These are phyloP conservation scores for Picochlorum sp. DNA, from an alignment of 139 green algal species.

Conservation along the genomic window DNA sequence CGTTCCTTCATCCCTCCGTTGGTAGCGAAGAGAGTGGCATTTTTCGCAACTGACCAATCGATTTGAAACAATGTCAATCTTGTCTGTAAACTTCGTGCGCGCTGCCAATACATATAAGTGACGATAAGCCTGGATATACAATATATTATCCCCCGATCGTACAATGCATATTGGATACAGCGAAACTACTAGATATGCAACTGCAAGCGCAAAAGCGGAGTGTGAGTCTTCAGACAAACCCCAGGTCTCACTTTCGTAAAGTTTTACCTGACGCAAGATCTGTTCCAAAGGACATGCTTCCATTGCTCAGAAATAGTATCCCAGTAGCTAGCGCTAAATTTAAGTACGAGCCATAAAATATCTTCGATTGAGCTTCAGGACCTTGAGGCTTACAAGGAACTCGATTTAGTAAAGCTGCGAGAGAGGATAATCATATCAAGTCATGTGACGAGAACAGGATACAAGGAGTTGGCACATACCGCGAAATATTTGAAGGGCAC, in stretches of 20 bases:
- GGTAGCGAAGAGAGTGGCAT: no score
- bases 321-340: slow-evolving; percentile 70
- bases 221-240: neutral
- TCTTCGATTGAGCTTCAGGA: slow-evolving; percentile 38
- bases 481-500: slow-evolving; percentile 73
- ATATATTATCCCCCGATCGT: slow-evolving; percentile 72
- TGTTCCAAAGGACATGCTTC: slow-evolving; percentile 61
- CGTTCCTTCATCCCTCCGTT: no score
- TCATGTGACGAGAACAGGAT: neutral
- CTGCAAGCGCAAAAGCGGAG: slow-evolving; percentile 7
- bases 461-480: slow-evolving; percentile 21
- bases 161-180: slow-evolving; percentile 75
- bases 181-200: slow-evolving; percentile 78
- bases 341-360: slow-evolving; percentile 76
- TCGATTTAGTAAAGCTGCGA: neutral
- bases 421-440: neutral
- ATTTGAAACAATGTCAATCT: neutral
- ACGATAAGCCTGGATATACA: slow-evolving; percentile 84
- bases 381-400: neutral
- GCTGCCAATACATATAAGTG: slow-evolving; percentile 90
- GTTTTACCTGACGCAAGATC: slow-evolving; percentile 31
- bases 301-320: slow-evolving; percentile 85
- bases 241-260: neutral
- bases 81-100: slow-evolving; percentile 13
- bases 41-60: no score